phyloP scores from a whole-genome alignment of 163 green algal species.

The Trebouxia gelatinosa region DNA sequence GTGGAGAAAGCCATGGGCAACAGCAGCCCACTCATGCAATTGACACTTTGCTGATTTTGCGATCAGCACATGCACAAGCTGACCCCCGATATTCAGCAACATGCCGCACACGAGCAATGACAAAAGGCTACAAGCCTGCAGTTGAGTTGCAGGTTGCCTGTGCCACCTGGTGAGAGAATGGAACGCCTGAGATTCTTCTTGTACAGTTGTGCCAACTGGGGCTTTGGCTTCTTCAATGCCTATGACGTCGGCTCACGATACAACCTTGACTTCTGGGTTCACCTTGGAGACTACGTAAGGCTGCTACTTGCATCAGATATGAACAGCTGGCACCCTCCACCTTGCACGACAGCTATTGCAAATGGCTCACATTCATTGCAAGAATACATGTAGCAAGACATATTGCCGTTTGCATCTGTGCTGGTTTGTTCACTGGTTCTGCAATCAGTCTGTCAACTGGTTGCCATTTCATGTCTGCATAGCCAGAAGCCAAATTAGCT shows the following conservation, averaged over 20 bases:
- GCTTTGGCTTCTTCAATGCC: constrained; percentile 32
- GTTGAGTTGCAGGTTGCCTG: neutral
- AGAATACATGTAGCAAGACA: too few relatives aligned
- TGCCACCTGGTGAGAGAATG: neutral
- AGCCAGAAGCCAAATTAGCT: too few relatives aligned
- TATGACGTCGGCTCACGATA: constrained; percentile 29
- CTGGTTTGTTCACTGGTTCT: too few relatives aligned
- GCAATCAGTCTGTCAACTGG: too few relatives aligned
- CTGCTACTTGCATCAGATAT: neutral
- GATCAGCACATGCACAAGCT: neutral
- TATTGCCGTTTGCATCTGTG: too few relatives aligned
- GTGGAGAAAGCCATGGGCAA: neutral
- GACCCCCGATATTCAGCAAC: neutral
- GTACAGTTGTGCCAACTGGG: neutral
- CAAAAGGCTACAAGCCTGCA: neutral
- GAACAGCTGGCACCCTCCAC: too few relatives aligned
- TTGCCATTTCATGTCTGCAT: too few relatives aligned
- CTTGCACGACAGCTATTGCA: too few relatives aligned
- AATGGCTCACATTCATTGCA: too few relatives aligned
- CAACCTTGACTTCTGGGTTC: constrained; percentile 34
- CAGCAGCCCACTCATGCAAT: neutral
- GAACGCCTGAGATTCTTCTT: neutral
- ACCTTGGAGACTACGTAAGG: constrained; percentile 27
- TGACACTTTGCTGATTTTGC: neutral
- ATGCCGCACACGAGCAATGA: too few relatives aligned